Base-by-base conservation (phyloP, 352 stramenopile species). In the Thalassiosira mediterranea region DNA sequence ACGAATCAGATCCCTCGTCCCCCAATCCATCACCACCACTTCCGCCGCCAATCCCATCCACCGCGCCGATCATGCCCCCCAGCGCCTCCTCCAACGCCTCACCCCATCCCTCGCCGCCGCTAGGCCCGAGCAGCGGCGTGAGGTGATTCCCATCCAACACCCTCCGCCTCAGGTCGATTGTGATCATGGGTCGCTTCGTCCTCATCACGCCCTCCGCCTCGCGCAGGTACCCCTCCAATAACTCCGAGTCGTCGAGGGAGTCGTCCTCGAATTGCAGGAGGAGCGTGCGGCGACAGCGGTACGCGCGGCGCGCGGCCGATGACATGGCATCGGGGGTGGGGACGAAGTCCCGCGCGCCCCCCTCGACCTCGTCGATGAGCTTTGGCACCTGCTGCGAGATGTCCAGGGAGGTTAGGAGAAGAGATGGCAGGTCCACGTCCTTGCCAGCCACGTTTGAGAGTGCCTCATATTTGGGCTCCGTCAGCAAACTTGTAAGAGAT, bases 141-240 rank as follows among this genome's bases (percentile, higher is more conserved):
- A 76, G 77, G 69, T 92, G 86, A 65, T 76, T 80, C 34, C 86
- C 86, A 21, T 73, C 49, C 37, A 92, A 60, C 3, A 75, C 58
- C 63, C 60, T 83, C 25, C 81, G 68, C 58, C 87, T 66, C 8
- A 92, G 70, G 66, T 90, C 83, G 59, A 90, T 83, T n/a, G 81
- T 73, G 67, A 91, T 77, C 82, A 91, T 91, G 7, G 83, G 86
- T 42, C 86, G 60, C 56, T 86, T 87, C 78, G 86, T 92, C 21
- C 77, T 81, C 47, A 85, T 90, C 8, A 92, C 78, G 63, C 71
- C 87, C 48, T 83, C 71, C 1, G 86, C 83, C 65, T 88, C 86
- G 53, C 73, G 74, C 21, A 92, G 54, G 31, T 90, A 78, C 34
- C 81, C 72, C 42, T 92, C 83, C 26, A 92, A 65, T 29, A 83